phyloP scores from a whole-genome alignment of 2,329 filamentous ascomycete genomes.

The Trichoderma hamatum region DNA sequence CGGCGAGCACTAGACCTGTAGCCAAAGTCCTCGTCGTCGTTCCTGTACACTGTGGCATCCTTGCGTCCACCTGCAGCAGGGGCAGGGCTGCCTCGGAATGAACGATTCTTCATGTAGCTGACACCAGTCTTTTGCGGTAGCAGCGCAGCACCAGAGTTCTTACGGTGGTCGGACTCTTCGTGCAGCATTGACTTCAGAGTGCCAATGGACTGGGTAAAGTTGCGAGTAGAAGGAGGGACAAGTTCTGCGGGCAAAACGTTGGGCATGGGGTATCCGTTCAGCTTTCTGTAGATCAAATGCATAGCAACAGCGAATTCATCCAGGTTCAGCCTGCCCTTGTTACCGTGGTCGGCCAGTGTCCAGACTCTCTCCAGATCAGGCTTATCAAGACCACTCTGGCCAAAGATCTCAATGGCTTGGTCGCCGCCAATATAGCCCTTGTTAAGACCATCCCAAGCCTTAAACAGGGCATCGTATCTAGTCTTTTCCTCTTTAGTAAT shows the following conservation, averaged over 20 bases:
- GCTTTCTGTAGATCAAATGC: conserved; percentile 97
- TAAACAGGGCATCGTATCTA: conserved; percentile 92
- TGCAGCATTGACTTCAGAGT: conserved; percentile 88
- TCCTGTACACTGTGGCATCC: conserved; percentile 95
- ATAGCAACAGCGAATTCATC: conserved; percentile 98
- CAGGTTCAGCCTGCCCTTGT: conserved; percentile 90
- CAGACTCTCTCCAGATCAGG: conserved; percentile 88
- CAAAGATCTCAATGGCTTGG: conserved; percentile 95
- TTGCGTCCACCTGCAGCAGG: conserved; percentile 69
- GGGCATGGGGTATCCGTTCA: conserved; percentile 93
- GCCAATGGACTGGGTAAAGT: conserved; percentile 89
- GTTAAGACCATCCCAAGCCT: conserved; percentile 91
- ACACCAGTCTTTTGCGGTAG: conserved; percentile 97
- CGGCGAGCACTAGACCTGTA: conserved; percentile 94
- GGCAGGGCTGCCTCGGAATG: conserved; percentile 71
- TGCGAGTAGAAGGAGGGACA: conserved; percentile 90
- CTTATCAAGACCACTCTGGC: conserved; percentile 91
- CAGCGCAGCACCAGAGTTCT: conserved; percentile 84
- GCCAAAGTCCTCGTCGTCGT: conserved; percentile 89
- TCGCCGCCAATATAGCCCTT: conserved; percentile 92
- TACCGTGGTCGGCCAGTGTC: conserved; percentile 91
- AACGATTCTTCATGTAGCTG: conserved; percentile 95
- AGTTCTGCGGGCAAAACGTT: conserved; percentile 87
- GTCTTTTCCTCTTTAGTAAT: conserved; percentile 99
- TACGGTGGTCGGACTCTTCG: conserved; percentile 85